phyloP scores from a whole-genome alignment of 768 basidiomycete genomes.

The Pleurotus cornucopiae region DNA sequence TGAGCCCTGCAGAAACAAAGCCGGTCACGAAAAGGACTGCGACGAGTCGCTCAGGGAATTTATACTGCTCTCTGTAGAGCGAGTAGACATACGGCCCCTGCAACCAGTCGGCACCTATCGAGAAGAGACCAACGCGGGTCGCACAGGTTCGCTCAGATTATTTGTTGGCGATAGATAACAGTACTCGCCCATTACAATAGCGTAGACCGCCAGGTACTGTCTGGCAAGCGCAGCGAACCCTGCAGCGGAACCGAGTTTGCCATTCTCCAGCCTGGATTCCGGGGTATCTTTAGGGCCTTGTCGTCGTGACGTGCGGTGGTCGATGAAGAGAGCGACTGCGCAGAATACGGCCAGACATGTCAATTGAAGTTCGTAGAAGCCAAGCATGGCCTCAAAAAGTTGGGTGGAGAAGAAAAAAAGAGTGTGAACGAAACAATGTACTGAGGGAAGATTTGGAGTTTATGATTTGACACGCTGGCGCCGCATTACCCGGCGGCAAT shows the following conservation, averaged over 20 bases:
- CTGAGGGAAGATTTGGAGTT: background rate
- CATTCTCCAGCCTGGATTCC: slow-evolving; percentile 12
- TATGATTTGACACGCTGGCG: background rate
- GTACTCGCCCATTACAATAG: slow-evolving; percentile 64
- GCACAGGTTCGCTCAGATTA: background rate
- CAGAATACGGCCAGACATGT: slow-evolving; percentile 29
- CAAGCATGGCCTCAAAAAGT: background rate
- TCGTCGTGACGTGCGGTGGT: slow-evolving; percentile 23
- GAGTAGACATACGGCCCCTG: slow-evolving; percentile 81
- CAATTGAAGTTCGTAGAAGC: slow-evolving; percentile 39
- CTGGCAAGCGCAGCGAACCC: slow-evolving; percentile 29
- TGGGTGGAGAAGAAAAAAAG: background rate
- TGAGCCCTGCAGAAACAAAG: slow-evolving; percentile 64
- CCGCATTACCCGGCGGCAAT: background rate
- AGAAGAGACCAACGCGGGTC: slow-evolving; percentile 5
- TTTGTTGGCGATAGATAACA: background rate
- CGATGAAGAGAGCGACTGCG: slow-evolving; percentile 28
- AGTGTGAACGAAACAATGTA: too few relatives aligned
- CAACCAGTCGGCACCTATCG: slow-evolving; percentile 69
- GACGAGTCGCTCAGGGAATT: slow-evolving; percentile 57
- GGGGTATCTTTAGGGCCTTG: slow-evolving; percentile 11
- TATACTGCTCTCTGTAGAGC: slow-evolving; percentile 66
- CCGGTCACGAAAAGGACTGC: slow-evolving; percentile 76
- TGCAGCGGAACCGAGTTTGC: background rate
- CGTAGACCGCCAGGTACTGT: slow-evolving; percentile 66